Percentiles rank a stretch among this genome's conserved stretches.
These are phyloP conservation scores for Vicia sativa DNA, from an alignment of 306 rosid genomes.

Conservation along the genomic window DNA sequence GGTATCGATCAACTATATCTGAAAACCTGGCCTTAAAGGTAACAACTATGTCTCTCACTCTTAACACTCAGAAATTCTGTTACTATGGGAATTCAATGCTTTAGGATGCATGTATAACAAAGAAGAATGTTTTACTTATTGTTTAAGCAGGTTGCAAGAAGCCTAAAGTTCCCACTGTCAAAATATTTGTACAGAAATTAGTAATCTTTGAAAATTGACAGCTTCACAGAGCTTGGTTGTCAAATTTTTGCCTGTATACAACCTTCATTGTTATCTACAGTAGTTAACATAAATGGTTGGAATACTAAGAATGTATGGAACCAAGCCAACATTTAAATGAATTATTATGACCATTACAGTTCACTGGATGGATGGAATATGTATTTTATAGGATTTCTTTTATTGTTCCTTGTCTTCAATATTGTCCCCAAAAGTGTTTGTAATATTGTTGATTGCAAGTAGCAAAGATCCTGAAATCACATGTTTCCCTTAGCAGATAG, in stretches of 20 bases:
- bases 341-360: too few relatives aligned
- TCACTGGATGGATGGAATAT: too few relatives aligned
- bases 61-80: neutral
- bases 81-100: neutral
- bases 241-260: neutral
- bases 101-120: neutral
- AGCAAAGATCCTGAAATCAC: too few relatives aligned
- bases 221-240: conserved; percentile 16
- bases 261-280: too few relatives aligned
- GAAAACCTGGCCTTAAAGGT: conserved; percentile 86
- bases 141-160: conserved; percentile 81
- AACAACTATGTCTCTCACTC: conserved; percentile 27
- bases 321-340: too few relatives aligned
- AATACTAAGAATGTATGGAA: too few relatives aligned
- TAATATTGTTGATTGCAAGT: too few relatives aligned
- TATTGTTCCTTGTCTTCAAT: too few relatives aligned
- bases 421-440: too few relatives aligned
- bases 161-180: conserved; percentile 84
- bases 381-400: too few relatives aligned
- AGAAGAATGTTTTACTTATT: conserved; percentile 13
- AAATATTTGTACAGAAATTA: conserved; percentile 70
- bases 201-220: neutral
- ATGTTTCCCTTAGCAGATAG: too few relatives aligned
- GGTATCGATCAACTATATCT: conserved; percentile 75
- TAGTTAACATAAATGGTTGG: too few relatives aligned